Conservation (phyloP, 2,329 filamentous ascomycete species). For the Colletotrichum sansevieriae region DNA sequence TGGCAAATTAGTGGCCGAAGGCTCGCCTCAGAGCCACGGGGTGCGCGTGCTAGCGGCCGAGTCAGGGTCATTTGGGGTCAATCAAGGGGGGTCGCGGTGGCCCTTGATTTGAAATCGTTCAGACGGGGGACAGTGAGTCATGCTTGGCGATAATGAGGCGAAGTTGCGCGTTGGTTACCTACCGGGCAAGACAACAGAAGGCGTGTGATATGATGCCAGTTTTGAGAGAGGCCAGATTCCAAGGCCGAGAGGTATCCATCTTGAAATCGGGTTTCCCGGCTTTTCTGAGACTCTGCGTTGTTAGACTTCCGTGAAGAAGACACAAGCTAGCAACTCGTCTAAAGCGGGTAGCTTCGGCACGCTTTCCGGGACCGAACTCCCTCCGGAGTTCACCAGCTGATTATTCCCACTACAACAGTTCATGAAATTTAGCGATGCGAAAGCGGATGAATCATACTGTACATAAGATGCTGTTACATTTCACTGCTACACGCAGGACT, state of each 20-base stretch:
- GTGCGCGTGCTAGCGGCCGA: neutral
- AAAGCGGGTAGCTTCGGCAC: neutral
- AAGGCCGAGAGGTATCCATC: neutral
- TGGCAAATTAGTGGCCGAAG: slow-evolving; percentile 12
- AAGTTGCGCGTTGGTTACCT: slow-evolving; percentile 31
- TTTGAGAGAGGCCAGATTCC: too few species aligned
- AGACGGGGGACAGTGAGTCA: slow-evolving; percentile 27
- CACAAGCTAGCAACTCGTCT: neutral
- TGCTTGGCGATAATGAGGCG: slow-evolving; percentile 34
- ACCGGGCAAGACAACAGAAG: slow-evolving; percentile 26
- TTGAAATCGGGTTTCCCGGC: neutral
- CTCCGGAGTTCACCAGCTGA: neutral
- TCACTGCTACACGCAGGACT: too few species aligned
- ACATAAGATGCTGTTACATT: neutral
- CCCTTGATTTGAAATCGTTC: slow-evolving; percentile 18
- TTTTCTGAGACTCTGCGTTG: neutral
- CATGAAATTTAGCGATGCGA: too few species aligned
- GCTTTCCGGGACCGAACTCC: neutral
- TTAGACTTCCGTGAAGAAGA: neutral
- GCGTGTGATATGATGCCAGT: neutral
- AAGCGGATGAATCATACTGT: neutral
- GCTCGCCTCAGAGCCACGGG: neutral
- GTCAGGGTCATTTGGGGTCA: slow-evolving; percentile 4
- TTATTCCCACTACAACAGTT: neutral
- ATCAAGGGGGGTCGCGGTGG: slow-evolving; percentile 13